A percentile compares a stretch with the other conserved stretches of the same genome.
Conservation (phyloP, 1,284 basidiomycete species). For the Porogramme epimiltina region DNA sequence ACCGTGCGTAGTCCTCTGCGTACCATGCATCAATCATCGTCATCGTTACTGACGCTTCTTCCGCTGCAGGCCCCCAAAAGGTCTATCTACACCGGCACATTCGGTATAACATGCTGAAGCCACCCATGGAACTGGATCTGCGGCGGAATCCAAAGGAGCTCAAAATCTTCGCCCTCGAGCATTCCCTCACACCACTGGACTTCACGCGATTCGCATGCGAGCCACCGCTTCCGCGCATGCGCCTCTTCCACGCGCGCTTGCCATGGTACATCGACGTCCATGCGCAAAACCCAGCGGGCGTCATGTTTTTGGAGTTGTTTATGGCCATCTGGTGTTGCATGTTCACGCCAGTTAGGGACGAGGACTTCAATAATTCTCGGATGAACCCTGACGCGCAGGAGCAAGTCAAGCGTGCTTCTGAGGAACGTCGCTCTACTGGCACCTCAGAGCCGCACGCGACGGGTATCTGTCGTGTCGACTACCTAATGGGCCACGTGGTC, state of each 20-base stretch:
- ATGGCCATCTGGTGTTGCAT: constrained; percentile 34
- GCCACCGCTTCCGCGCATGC: constrained; percentile 47
- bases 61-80: too few species aligned
- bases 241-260: constrained; percentile 49
- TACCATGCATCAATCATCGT: too few species aligned
- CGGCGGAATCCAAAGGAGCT: constrained; percentile 36
- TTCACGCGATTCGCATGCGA: constrained; percentile 45
- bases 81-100: constrained; percentile 38
- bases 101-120: constrained; percentile 30
- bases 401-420: constrained; percentile 27
- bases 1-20: too few species aligned
- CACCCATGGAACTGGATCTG: constrained; percentile 37
- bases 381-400: constrained; percentile 28
- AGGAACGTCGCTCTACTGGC: constrained; percentile 23
- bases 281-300: constrained; percentile 47
- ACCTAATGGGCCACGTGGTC: constrained; percentile 31
- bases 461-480: constrained; percentile 35
- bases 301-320: constrained; percentile 58
- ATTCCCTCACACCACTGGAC: constrained; percentile 38
- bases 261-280: constrained; percentile 62
- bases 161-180: constrained; percentile 41
- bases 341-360: constrained; percentile 27
- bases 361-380: constrained; percentile 34
- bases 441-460: constrained; percentile 22
- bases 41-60: too few species aligned